Base-by-base conservation (phyloP, 495 filamentous ascomycete species). In the Parachaetomium inaequale region DNA sequence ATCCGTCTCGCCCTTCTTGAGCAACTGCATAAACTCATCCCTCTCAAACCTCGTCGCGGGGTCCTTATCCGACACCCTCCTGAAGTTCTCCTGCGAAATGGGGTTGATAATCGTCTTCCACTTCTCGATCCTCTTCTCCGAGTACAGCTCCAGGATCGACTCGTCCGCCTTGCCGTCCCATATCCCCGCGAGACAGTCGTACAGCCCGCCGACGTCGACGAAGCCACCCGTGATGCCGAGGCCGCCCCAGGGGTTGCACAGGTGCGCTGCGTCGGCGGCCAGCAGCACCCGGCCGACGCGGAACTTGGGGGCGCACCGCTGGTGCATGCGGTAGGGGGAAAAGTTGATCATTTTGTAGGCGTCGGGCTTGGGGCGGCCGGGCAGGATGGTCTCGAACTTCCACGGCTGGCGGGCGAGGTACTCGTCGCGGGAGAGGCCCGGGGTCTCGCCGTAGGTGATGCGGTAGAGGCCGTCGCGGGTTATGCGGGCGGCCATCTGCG, bases 261-360 rank as follows among this genome's bases (percentile, higher is more conserved):
- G 57, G 66, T 84, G 82, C 15, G 80, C 82, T 14, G 85, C 84
- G 72, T 88, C 85, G 11, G 83, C 85, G 0, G 79, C 83, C 21
- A 86, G 73, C 19, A 81, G 25, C 21, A 84, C 61, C 29, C 77
- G 68, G 0, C 82, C 82, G 2, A 81, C 78, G 4, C 81, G 72
- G 58, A 84, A 79, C 29, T 65, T 74, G 1, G 73, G 70, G 1
- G 77, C 81, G 63, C 80, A 84, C 54, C 82, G 70, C 63, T 85
- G 81, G 55, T 86, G 83, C 23, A 86, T 64, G 26, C 77, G 77
- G 67, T 85, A 85, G 4, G 81, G 81, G 38, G 72, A 79, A 40
- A 79, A 74, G 32, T 76, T 79, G 25, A 75, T 68, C 14, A 84
- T 61, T 36, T 69, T 70, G 68, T 85, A 86, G 12, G 83, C 70